Evolutionary conservation across 2,329 filamentous ascomycete genomes (phyloP), one percentile per base, ranked within the genome.

Genomic region (Fusarium coffeatum): DNA sequence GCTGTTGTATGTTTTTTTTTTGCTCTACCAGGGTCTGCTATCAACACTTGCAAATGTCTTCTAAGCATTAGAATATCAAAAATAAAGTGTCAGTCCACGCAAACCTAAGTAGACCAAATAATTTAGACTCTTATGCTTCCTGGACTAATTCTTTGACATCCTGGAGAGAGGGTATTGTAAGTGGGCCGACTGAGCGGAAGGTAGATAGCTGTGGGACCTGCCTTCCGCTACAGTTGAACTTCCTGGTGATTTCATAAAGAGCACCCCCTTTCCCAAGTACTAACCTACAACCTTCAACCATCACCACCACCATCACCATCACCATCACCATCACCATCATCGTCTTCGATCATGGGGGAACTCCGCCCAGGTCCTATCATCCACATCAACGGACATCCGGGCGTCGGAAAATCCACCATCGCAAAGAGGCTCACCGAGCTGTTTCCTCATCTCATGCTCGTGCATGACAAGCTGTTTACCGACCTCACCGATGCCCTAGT

Each of bases 41-140:
- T 37, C 16, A 9, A 37, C 16, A 11, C 18, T 11, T 37, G 18
- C 18, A n/a, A 37, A n/a, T 37, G 34, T 7, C 6, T 6, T 7
- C 5, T 6, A 6, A 37, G 18, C 6, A 0, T 37, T 37, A n/a
- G 18, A 18, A n/a, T 37, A n/a, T 10, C 9, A 12, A n/a, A n/a
- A 0, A 37, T n/a, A 12, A n/a, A 37, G 10, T n/a, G 10, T 4
- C 7, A n/a, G 34, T 12, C 34, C 5, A 37, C 18, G 18, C 18
- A n/a, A 12, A 18, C 3, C 18, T 37, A 12, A n/a, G 18, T 6
- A n/a, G 6, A n/a, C 18, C 6, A 12, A n/a, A 37, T n/a, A 0
- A n/a, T 37, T 37, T n/a, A 3, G 5, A n/a, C 34, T 37, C 34
- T 37, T 11, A 4, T 37, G 16, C 32, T 34, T 10, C 32, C 32